Base-by-base conservation (phyloP, 768 basidiomycete species). In the Leccinum rimulosum region DNA sequence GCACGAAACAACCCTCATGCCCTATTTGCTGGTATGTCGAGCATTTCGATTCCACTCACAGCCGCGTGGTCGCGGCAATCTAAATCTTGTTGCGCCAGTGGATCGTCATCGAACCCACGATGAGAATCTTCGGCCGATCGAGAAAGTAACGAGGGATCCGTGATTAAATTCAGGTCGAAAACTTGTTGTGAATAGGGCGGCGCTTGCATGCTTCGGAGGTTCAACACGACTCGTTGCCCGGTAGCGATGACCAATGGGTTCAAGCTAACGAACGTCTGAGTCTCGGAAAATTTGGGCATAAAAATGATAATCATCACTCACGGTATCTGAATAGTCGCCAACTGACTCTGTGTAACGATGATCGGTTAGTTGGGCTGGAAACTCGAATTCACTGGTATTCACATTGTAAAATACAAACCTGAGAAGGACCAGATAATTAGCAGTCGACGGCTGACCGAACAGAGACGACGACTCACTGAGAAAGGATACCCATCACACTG, bases 181-280 rank as follows among this genome's bases (percentile, higher is more conserved):
- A 27, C 17, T 28, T 47, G 45, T 2, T n/a, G 38, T n/a, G 38
- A 40, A 40, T 40, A 40, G 38, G 38, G 17, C 8, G n/a, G 8
- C 17, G 38, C n/a, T n/a, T n/a, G 3, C 38, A n/a, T 17, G 8
- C 9, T 40, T n/a, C 60, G 55, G 14, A 66, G 58, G 45, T 66
- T 67, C 10, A 66, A 56, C 15, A 66, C 59, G 6, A 55, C 50
- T 6, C 66, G 63, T 40, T 68, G 66, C 15, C 66, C 66, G 4
- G 25, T 19, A 6, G 60, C 30, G 14, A 31, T 14, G 27, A 68
- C 57, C 1, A 66, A 4, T 2, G 66, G 67, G 19, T 40, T 5
- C 9, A 2, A 31, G 54, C 31, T 30, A 54, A 63, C 30, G 9
- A 22, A 27, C 17, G 5, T 25, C 3, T 7, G 2, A 38, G 2